Base-by-base conservation (phyloP, 2,329 filamentous ascomycete species). In the Colletotrichum liriopes region DNA sequence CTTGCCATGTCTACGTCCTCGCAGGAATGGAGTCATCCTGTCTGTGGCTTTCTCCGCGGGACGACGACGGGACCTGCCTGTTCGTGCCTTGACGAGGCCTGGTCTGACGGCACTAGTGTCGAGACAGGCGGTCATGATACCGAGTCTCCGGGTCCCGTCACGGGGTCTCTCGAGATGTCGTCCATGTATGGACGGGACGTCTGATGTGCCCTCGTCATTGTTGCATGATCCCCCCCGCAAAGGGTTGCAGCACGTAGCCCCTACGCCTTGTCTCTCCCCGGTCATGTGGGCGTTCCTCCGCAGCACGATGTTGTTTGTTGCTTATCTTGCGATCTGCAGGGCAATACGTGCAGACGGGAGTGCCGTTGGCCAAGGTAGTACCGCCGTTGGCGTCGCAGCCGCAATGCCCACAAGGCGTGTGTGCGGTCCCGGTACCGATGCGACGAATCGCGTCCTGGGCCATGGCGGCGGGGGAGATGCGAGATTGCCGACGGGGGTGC, bases 71-170 rank as follows among this genome's bases (percentile, higher is more conserved):
- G 26, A 32, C 14, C 14, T 9, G 39, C 8, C n/a, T 59, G 41
- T 47, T 49, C 11, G 52, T 66, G 43, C 23, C 32, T 29, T 26
- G 26, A 29, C 20, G 43, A 35, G n/a, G 52, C 29, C 29, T 32
- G 6, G 29, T 32, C 29, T 32, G 2, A 32, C 29, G 29, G 29
- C 29, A 35, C 43, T 49, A 59, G n/a, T 32, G 23, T 26, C 65
- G 58, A 63, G 69, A 58, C 56, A 54, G 43, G 37, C 23, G 52
- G 51, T 71, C 65, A 68, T 49, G 65, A 59, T 59, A 16, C 58
- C 58, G 20, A 56, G 58, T 58, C 41, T n/a, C n/a, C 39, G 41
- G 56, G 41, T 43, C 32, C 32, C 26, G 65, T 68, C 65, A 69
- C 67, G 67, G 35, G 20, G 26, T 11, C 16, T 41, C 8, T 54